Evolutionary conservation across 2,329 filamentous ascomycete species (phyloP).

Genomic region (Penicillium glabrum): DNA sequence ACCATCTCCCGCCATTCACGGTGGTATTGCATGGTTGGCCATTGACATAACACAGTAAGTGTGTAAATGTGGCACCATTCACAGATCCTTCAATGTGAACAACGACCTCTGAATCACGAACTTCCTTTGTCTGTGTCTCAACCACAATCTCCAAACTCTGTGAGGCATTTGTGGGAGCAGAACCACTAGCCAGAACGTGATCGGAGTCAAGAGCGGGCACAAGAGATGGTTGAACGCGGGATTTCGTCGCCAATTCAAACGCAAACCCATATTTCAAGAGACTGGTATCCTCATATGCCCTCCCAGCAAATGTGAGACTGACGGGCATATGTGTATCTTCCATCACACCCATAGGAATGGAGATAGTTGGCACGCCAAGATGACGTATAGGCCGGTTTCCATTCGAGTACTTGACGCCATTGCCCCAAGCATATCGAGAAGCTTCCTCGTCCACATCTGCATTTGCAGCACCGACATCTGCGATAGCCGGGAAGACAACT

Average conservation of each 20-base stretch:
- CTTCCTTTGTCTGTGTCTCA: conserved; percentile 8
- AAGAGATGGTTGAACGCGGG: conserved; percentile 18
- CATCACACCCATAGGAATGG: conserved; percentile 55
- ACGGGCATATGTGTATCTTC: conserved; percentile 51
- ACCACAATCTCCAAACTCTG: conserved; percentile 5
- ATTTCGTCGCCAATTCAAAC: conserved; percentile 23
- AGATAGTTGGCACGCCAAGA: conserved; percentile 56
- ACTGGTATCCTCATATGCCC: conserved; percentile 47
- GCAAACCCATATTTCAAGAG: conserved; percentile 29
- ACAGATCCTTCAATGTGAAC: conserved; percentile 10
- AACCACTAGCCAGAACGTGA: neutral
- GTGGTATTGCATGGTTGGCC: conserved; percentile 15
- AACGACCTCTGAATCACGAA: conserved; percentile 3
- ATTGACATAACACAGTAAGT: conserved; percentile 23
- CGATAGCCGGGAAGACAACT: conserved; percentile 52
- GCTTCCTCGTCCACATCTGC: conserved; percentile 40
- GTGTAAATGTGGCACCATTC: conserved; percentile 9
- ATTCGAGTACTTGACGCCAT: conserved; percentile 56
- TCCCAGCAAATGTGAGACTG: conserved; percentile 54
- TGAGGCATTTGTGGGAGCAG: neutral
- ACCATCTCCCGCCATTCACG: conserved; percentile 18
- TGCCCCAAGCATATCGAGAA: conserved; percentile 44
- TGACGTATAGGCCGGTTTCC: conserved; percentile 56
- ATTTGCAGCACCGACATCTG: conserved; percentile 52
- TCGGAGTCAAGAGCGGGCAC: conserved; percentile 26